Evolutionary conservation across 2,329 filamentous ascomycete genomes (phyloP).

Genomic region (Cordyceps pruinosa): DNA sequence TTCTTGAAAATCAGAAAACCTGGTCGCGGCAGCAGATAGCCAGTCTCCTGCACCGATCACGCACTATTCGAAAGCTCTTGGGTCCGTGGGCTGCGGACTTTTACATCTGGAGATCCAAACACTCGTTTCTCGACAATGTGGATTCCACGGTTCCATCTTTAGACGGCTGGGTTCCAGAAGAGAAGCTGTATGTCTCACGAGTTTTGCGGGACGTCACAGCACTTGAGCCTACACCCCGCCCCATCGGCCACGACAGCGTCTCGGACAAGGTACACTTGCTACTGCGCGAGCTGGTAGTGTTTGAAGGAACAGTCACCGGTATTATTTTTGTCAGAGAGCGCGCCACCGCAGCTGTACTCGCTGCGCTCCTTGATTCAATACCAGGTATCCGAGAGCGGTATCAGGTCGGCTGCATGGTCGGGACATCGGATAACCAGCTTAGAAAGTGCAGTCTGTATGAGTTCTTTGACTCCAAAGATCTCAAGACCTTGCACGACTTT

Average conservation of each 20-base stretch:
- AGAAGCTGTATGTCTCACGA: conserved; percentile 49
- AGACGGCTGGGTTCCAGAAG: conserved; percentile 39
- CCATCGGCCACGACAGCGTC: conserved; percentile 26
- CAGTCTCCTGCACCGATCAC: conserved; percentile 43
- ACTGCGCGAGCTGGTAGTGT: conserved; percentile 41
- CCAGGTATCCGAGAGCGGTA: conserved; percentile 41
- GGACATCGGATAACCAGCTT: conserved; percentile 35
- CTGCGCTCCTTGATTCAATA: conserved; percentile 48
- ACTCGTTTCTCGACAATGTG: conserved; percentile 23
- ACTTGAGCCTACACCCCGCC: conserved; percentile 12
- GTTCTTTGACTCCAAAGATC: conserved; percentile 25
- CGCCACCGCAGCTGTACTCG: conserved; percentile 52
- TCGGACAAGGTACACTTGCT: conserved; percentile 54
- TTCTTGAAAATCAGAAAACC: conserved; percentile 40
- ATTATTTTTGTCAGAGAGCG: conserved; percentile 64
- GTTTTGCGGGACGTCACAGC: conserved; percentile 34
- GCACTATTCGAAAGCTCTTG: conserved; percentile 48
- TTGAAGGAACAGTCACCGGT: conserved; percentile 38
- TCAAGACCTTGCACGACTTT: conserved; percentile 39
- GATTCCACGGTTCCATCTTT: conserved; percentile 20
- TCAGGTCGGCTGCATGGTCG: conserved; percentile 48
- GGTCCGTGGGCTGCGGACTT: conserved; percentile 64
- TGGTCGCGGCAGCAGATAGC: conserved; percentile 49
- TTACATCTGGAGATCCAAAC: conserved; percentile 50
- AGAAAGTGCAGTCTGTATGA: conserved; percentile 36